These are phyloP conservation scores for Cyanidioschyzon merolae DNA, from an alignment of 23 red algal species.

Conservation along the genomic window DNA sequence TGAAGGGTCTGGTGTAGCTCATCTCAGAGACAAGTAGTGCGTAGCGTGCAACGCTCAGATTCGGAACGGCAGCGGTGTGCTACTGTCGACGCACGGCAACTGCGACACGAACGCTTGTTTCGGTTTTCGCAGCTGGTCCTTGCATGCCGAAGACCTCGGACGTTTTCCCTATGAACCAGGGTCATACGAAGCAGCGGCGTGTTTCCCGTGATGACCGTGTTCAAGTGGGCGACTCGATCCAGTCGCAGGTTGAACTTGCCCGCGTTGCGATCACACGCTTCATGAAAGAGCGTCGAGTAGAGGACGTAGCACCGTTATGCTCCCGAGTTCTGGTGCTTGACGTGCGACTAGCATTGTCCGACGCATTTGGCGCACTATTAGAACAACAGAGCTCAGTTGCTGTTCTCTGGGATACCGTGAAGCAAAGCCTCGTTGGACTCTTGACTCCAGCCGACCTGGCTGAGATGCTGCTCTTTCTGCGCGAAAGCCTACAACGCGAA, in stretches of 20 bases:
- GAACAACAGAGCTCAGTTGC: conserved; percentile 10
- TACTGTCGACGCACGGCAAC: background rate
- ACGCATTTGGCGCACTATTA: conserved; percentile 3
- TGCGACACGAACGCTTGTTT: background rate
- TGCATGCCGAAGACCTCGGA: background rate
- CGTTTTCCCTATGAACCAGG: background rate
- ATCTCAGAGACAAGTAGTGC: too few relatives aligned
- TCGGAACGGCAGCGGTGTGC: background rate
- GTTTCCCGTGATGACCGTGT: background rate
- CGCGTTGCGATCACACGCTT: conserved; percentile 2
- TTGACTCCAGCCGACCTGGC: conserved; percentile 8
- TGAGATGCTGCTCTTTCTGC: conserved; percentile 16
- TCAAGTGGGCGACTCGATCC: background rate
- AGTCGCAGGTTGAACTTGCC: background rate
- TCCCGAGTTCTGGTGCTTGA: conserved; percentile 3
- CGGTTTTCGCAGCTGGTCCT: background rate
- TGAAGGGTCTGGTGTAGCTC: too few relatives aligned
- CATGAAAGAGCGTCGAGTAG: conserved; percentile 10
- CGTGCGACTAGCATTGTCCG: background rate
- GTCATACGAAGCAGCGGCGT: background rate
- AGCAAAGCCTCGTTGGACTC: background rate
- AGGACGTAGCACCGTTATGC: background rate
- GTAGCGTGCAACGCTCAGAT: too few relatives aligned
- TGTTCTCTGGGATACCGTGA: background rate
- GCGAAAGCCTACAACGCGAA: background rate